Conservation (phyloP, 768 basidiomycete species). For the Kwoniella dendrophila region DNA sequence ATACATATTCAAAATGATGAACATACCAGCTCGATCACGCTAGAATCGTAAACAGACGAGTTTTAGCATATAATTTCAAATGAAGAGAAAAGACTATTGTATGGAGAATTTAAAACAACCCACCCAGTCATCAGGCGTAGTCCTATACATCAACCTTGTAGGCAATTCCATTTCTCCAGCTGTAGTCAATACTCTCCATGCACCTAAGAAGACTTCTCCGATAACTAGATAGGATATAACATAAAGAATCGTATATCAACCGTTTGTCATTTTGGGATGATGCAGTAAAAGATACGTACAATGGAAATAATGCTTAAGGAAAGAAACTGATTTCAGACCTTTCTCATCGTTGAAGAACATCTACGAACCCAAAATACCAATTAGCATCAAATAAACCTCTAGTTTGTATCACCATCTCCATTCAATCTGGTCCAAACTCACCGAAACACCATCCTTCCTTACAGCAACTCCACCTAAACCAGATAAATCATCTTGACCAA, state of each 20-base stretch:
- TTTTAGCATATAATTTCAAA: neutral
- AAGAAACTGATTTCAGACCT: slow-evolving; percentile 26
- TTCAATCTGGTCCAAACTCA: slow-evolving; percentile 17
- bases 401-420: neutral
- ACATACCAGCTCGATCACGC: slow-evolving; percentile 33
- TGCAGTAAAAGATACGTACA: slow-evolving; percentile 28
- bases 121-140: slow-evolving; percentile 41
- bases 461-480: slow-evolving; percentile 34
- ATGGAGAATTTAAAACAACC: neutral
- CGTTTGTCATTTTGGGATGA: too few species aligned
- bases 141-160: slow-evolving; percentile 37
- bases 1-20: neutral
- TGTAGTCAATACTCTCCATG: slow-evolving; percentile 37
- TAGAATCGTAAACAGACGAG: neutral
- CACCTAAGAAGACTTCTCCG: slow-evolving; percentile 46
- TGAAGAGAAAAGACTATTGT: too few species aligned
- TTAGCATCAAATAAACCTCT: neutral
- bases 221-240: slow-evolving; percentile 11
- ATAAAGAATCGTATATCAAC: neutral
- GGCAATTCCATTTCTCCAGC: slow-evolving; percentile 37
- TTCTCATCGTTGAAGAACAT: slow-evolving; percentile 46
- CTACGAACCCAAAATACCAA: slow-evolving; percentile 4
- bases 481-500: slow-evolving; percentile 14
- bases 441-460: slow-evolving; percentile 34
- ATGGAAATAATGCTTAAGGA: slow-evolving; percentile 46